Evolutionary conservation across 2,329 filamentous ascomycete genomes (phyloP).

Genomic region (Orbilia blumenaviensis): DNA sequence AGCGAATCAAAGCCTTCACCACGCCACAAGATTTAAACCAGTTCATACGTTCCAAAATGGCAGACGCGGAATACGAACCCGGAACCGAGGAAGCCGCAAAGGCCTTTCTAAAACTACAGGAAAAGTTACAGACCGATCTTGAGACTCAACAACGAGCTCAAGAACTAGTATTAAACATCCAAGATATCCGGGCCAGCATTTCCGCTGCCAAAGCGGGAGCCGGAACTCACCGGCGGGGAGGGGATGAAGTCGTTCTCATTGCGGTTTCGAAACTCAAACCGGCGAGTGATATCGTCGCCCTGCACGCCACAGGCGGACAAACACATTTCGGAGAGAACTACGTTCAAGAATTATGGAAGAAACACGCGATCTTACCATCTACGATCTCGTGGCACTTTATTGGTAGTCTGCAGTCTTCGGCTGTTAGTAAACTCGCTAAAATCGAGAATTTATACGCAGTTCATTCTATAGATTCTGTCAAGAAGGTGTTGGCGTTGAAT

Average conservation of each 20-base stretch:
- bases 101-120: conserved; percentile 6
- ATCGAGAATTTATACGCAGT: conserved; percentile 92
- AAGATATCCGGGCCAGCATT: conserved; percentile 28
- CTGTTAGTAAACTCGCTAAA: conserved; percentile 85
- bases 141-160: conserved; percentile 18
- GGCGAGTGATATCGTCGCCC: conserved; percentile 84
- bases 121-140: conserved; percentile 4
- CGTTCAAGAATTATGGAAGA: conserved; percentile 85
- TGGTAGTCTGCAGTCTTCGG: conserved; percentile 89
- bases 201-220: conserved; percentile 1
- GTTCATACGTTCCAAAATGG: conserved; percentile 24
- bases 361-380: conserved; percentile 78
- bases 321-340: conserved; percentile 97
- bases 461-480: conserved; percentile 84
- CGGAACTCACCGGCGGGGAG: conserved; percentile 1
- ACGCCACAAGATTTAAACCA: not conserved
- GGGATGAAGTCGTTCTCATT: conserved; percentile 68
- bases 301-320: conserved; percentile 72
- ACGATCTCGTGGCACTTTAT: conserved; percentile 95
- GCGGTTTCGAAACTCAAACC: conserved; percentile 98
- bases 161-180: conserved; percentile 25
- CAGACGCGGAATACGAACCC: conserved; percentile 32
- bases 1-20: too few relatives aligned
- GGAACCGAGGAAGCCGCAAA: conserved; percentile 8
- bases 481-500: conserved; percentile 86